Base-by-base conservation (phyloP, 2,329 filamentous ascomycete species). In the Beauveria brongniartii region DNA sequence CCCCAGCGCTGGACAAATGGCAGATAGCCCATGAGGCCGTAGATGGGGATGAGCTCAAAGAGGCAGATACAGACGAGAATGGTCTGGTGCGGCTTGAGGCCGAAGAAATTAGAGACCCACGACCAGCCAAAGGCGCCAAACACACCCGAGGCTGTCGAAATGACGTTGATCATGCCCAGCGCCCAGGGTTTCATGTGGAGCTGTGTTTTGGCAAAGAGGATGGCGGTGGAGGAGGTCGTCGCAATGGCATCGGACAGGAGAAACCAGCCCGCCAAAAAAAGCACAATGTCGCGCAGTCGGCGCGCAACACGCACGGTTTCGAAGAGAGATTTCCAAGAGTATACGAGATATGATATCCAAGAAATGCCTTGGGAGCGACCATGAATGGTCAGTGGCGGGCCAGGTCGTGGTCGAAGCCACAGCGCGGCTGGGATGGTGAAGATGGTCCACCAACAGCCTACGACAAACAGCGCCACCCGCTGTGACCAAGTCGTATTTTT, bases 181-280 rank as follows among this genome's bases (percentile, higher is more conserved):
- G 90, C 90, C 73, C 91, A 91, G 1, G 92, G 87, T 62, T 87
- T 82, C 94, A 99, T 99, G 65, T 89, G 85, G 10, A 99, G 79
- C 64, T 92, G 86, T 0, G 93, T 97, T 76, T 97, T 97, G 46
- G 93, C 94, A 71, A 97, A 99, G 10, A 99, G 80, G 30, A 97
- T 92, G 0, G 94, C 94, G 0, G 94, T 97, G 16, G 92, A 93
- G 40, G 90, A 94, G 0, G 96, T 93, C 0, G 94, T 97, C 8
- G 94, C 94, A 64, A 97, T 92, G 47, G 90, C 92, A 69, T 99
- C 94, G 7, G 90, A 96, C 1, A 99, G 82, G 34, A 99, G 81
- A 71, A 99, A 97, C 94, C 94, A 99, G 6, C 91, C 92, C 3
- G 82, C 85, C 5, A 99, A 82, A 71, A 94, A 94, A 7, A 93